Evolutionary conservation across 192 early-diverging fungal species (phyloP).

Genomic region (Diversispora eburnea): DNA sequence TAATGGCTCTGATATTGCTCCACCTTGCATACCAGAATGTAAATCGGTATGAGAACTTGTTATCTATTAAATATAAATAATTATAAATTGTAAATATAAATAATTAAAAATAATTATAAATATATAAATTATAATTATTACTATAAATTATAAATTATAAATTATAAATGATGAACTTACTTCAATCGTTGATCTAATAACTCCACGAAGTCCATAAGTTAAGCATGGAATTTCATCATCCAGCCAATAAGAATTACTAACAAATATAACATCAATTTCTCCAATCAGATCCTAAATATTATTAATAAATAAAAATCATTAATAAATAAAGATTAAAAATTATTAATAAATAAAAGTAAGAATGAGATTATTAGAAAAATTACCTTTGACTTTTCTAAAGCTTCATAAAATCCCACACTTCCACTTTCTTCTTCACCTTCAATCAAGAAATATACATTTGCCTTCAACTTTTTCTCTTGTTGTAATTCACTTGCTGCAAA

Average conservation of each 20-base stretch:
- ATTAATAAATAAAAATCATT: background rate
- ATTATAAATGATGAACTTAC: slow-evolving; percentile 32
- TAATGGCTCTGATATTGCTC: slow-evolving; percentile 69
- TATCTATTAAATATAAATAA: slow-evolving; percentile 26
- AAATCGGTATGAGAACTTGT: slow-evolving; percentile 55
- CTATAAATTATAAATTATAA: slow-evolving; percentile 24
- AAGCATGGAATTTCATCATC: slow-evolving; percentile 73
- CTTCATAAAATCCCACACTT: slow-evolving; percentile 62
- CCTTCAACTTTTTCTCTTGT: slow-evolving; percentile 50
- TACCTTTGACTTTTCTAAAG: slow-evolving; percentile 52
- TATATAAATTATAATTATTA: background rate
- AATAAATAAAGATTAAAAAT: background rate
- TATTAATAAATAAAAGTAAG: background rate
- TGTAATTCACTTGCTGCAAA: slow-evolving; percentile 69
- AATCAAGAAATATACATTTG: slow-evolving; percentile 71
- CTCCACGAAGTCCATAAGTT: slow-evolving; percentile 76
- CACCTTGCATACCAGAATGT: slow-evolving; percentile 74
- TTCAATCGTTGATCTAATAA: slow-evolving; percentile 60
- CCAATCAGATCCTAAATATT: slow-evolving; percentile 39
- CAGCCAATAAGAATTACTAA: slow-evolving; percentile 76
- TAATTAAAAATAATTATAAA: background rate
- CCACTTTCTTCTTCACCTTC: slow-evolving; percentile 81
- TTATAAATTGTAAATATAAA: background rate
- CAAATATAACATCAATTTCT: slow-evolving; percentile 52
- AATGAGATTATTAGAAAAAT: background rate